Evolutionary conservation across 768 basidiomycete genomes (phyloP), one percentile per base, ranked within the genome.

Genomic region (Lactifluus pinguis): DNA sequence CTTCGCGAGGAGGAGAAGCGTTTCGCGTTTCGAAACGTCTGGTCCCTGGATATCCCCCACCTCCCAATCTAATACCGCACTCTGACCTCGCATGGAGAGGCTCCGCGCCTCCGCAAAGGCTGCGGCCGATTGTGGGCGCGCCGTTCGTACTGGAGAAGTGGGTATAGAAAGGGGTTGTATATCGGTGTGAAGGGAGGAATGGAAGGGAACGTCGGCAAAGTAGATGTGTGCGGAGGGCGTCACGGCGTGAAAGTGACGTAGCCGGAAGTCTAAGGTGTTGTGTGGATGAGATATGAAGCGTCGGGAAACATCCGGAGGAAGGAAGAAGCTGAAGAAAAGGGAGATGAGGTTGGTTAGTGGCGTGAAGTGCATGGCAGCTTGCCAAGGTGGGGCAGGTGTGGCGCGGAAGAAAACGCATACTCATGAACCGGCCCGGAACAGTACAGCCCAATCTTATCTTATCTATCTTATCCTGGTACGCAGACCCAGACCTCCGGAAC

Each of bases 1-100:
- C 82, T 92, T 97, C 10, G 94, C 95, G 50, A 99, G 79, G 60
- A 83, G 76, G 38, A 89, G 76, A 34, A 98, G 74, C 2, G 90
- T 88, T 63, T 86, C 82, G 47, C 91, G 77, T 53, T 81, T 83
- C 67, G 85, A 83, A 21, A 90, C 80, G 71, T 98, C 85, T 2
- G 95, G 95, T 0, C 76, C 88, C 3, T 75, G 56, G 1, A 92
- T 75, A 60, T 89, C 86, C 6, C 85, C 82, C 68, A 88, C 86
- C 9, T 86, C 81, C 94, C 95, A 98, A 7, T 72, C 68, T 71
- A 61, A 77, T 69, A 9, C 14, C 80, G 82, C 53, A 76, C 68
- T 76, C 69, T 81, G 74, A 19, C 71, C 70, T 30, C 72, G 68
- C 67, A 75, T 73, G 47, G 76, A 77, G 45, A 71, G 70, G 42